These are phyloP conservation scores for Hyaloperonospora brassicae DNA, from an alignment of 352 stramenopile genomes.

Conservation along the genomic window DNA sequence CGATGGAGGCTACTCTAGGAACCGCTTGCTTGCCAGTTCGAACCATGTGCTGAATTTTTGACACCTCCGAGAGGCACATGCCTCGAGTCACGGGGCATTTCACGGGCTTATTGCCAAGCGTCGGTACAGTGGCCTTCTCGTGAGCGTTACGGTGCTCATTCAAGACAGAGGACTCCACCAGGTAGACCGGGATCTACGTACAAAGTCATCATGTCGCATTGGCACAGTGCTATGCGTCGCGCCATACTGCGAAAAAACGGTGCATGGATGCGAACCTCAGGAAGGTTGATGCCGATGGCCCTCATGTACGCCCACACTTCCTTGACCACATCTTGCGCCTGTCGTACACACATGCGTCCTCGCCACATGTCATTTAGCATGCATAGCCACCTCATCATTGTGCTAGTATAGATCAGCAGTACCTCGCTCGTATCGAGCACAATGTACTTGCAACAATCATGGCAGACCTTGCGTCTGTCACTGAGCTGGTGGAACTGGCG, in stretches of 20 bases:
- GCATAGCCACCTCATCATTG: too few species aligned
- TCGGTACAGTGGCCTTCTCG: constrained; percentile 23
- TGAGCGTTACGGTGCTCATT: constrained; percentile 24
- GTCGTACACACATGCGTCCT: neutral
- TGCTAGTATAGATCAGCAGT: neutral
- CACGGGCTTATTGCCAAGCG: constrained; percentile 27
- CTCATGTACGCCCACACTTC: constrained; percentile 69
- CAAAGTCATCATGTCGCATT: neutral
- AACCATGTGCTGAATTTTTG: constrained; percentile 45
- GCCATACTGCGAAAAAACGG: too few species aligned
- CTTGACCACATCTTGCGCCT: constrained; percentile 35
- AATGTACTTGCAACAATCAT: constrained; percentile 49
- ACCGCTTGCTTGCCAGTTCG: constrained; percentile 28
- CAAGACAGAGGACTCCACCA: constrained; percentile 48
- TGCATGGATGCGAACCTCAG: constrained; percentile 25
- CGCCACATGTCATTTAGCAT: too few species aligned
- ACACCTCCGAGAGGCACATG: constrained; percentile 50
- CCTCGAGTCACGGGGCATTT: constrained; percentile 39
- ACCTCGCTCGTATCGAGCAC: constrained; percentile 60
- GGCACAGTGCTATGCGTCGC: neutral
- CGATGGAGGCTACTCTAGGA: constrained; percentile 36
- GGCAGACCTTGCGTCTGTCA: constrained; percentile 59
- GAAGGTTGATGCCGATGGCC: constrained; percentile 55
- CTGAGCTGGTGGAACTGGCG: constrained; percentile 50
- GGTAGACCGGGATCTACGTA: constrained; percentile 49